Evolutionary conservation across 1,284 basidiomycete species (phyloP).

Genomic region (Stygiomarasmius scandens): DNA sequence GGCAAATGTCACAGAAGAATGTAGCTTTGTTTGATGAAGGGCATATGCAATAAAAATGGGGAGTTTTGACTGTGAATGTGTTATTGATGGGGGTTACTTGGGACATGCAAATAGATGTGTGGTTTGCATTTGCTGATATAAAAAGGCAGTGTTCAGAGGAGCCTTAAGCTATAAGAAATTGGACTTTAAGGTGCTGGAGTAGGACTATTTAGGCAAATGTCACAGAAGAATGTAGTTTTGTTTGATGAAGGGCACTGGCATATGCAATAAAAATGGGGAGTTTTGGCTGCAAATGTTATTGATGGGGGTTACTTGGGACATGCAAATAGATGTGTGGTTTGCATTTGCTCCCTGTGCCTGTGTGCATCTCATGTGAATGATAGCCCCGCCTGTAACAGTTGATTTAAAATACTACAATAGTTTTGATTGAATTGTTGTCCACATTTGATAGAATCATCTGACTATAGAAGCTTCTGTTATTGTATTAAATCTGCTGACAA

Average conservation of each 20-base stretch:
- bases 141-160: slow-evolving; percentile 91
- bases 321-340: slow-evolving; percentile 76
- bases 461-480: too few species aligned
- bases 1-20: slow-evolving; percentile 81
- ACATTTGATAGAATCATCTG: too few species aligned
- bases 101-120: slow-evolving; percentile 80
- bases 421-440: too few species aligned
- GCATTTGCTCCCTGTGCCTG: too few species aligned
- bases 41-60: slow-evolving; percentile 90
- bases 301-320: slow-evolving; percentile 68
- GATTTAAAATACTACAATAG: too few species aligned
- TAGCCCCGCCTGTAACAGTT: too few species aligned
- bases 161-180: slow-evolving; percentile 89
- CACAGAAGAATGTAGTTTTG: slow-evolving; percentile 80
- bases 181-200: slow-evolving; percentile 84
- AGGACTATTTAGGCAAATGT: slow-evolving; percentile 87
- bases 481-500: too few species aligned
- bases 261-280: slow-evolving; percentile 88
- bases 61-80: slow-evolving; percentile 60
- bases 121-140: too few species aligned
- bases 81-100: slow-evolving; percentile 53
- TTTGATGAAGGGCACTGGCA: slow-evolving; percentile 87
- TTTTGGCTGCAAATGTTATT: slow-evolving; percentile 50
- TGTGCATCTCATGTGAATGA: too few species aligned
- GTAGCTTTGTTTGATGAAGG: slow-evolving; percentile 85